Base-by-base conservation (phyloP, 768 basidiomycete genomes). In the Neoboletus magnificus region DNA sequence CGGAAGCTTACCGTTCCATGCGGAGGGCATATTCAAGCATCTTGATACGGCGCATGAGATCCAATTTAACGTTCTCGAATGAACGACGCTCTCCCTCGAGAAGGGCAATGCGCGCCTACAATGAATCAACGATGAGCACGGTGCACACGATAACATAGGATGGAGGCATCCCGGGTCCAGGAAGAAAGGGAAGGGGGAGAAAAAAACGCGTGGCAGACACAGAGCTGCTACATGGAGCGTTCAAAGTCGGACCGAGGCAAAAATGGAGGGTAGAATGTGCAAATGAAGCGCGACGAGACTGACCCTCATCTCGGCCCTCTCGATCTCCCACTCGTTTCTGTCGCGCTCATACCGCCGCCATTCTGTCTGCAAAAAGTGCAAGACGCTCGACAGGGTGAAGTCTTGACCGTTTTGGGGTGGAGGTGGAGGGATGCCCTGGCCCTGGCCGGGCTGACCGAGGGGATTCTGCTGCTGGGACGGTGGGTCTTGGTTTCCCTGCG, bases 301-400 rank as follows among this genome's bases (percentile, higher is more conserved):
- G 61, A 94, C 93, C 81, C 96, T 82, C 95, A 98, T 98, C 75
- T 98, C 97, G 32, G 97, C 97, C 63, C 97, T 81, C 75, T 98
- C 97, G 66, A 99, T 99, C 79, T 99, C 97, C 96, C 96, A 99
- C 76, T 99, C 97, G 71, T 99, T 99, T 66, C 96, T 82, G 76
- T 99, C 97, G 71, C 95, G 87, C 74, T 98, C 97, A 68, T 97
- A 98, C 57, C 92, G 82, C 59, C 97, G 82, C 93, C 95, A 98
- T 78, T 99, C 97, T 22, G 92, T 93, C 77, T 99, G 97, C 49
- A 98, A 81, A 72, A 93, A 99, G 77, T 99, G 97, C 58, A 99
- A 81, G 56, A 98, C 94, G 66, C 84, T 89, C 7, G 94, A 95
- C 51, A 98, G 85, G 45, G 88, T 97, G 72, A 89, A 91, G 73